Percentiles rank a stretch among this genome's conserved stretches.
phyloP scores from a whole-genome alignment of 2,329 filamentous ascomycete species.

The Alternaria arborescens region DNA sequence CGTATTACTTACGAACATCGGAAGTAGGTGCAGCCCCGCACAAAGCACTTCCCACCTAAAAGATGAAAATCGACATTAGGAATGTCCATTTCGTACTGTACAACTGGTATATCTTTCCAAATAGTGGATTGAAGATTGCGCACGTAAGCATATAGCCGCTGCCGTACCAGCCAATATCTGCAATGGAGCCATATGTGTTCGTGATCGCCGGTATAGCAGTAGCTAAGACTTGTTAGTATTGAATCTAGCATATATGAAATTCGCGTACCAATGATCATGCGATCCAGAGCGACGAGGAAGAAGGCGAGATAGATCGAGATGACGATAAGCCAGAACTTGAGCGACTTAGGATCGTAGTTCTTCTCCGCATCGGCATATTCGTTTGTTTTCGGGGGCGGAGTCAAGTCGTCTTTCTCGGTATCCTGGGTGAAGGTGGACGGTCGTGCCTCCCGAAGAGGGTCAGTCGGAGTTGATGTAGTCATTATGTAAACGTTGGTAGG shows the following conservation, averaged over 20 bases:
- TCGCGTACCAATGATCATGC: constrained; percentile 23
- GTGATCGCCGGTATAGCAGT: constrained; percentile 41
- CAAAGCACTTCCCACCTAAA: constrained; percentile 55
- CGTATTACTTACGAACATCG: constrained; percentile 30
- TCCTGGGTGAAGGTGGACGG: not conserved
- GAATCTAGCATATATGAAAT: too few relatives aligned
- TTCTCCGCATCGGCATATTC: constrained; percentile 28
- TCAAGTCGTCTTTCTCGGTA: not conserved
- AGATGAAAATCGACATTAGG: constrained; percentile 50
- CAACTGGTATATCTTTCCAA: constrained; percentile 59
- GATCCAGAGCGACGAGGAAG: constrained; percentile 37
- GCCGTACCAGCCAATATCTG: constrained; percentile 43
- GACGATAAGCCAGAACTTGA: constrained; percentile 34
- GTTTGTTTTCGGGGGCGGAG: not conserved
- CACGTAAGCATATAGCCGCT: constrained; percentile 56
- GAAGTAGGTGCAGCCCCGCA: constrained; percentile 54
- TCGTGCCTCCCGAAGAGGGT: not conserved
- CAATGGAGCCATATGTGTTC: constrained; percentile 36
- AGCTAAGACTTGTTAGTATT: constrained; percentile 6
- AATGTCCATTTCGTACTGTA: constrained; percentile 53
- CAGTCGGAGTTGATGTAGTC: not conserved
- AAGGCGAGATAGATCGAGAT: constrained; percentile 36
- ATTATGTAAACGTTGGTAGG: not conserved
- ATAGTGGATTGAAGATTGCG: constrained; percentile 57
- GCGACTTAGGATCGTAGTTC: constrained; percentile 37